Base-by-base conservation (phyloP, 441 rosid species). In the Populus trichocarpa region DNA sequence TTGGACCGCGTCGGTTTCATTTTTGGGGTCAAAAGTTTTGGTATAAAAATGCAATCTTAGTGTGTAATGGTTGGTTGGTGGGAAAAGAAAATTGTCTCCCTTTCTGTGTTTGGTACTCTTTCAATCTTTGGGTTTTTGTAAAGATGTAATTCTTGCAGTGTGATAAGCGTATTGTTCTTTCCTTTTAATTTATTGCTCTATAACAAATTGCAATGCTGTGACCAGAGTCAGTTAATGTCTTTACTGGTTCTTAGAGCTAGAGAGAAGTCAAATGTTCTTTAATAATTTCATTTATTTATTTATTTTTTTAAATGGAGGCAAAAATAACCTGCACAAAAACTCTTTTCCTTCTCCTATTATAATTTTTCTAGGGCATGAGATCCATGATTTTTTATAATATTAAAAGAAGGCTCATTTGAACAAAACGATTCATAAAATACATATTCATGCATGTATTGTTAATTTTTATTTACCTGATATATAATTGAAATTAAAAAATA, bases 1-100 rank as follows among this genome's bases (percentile, higher is more conserved):
- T 73, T 77, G 67, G 46, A 81, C 76, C 78, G 80, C 81, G 50
- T 36, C 77, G 85, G 81, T 78, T 81, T 81, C 76, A 67, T 82
- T 84, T 83, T 78, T 74, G 78, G 86, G 89, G 83, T 72, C 68
- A 72, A 81, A 38, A 67, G 81, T 70, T 69, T 64, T 46, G 76
- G 71, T 80, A 77, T 74, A 30, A 30, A 30, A 30, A 76, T 83
- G 85, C 80, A 85, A 74, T 77, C 67, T 73, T 72, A 30, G 76
- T 59, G 78, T 83, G 81, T 67, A 78, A 75, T 79, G 73, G 76
- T 64, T 63, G 59, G 18, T 74, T 30, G 25, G 32, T 30, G 32
- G 32, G 32, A 30, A 30, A 30, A 30, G 32, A 30, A 50, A 61
- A 33, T 30, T 14, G 69, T 66, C 30, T 66, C 18, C 33, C 30